These are phyloP conservation scores for Ophiostoma angusticollis DNA, from an alignment of 2,329 filamentous ascomycete genomes.

Conservation along the genomic window DNA sequence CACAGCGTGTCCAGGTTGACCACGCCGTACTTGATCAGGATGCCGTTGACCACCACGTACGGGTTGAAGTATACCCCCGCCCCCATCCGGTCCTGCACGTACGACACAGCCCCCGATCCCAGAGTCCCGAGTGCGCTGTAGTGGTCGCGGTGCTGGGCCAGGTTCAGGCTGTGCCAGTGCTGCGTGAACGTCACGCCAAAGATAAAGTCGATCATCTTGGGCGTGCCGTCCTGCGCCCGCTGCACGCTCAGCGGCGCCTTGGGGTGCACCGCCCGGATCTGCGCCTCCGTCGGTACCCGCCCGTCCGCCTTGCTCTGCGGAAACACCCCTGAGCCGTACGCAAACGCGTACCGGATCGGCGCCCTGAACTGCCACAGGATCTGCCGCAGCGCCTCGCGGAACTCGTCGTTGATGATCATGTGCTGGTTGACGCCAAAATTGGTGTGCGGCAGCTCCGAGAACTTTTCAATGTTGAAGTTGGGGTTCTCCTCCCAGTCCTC, in stretches of 20 bases:
- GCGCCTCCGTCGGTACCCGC: constrained; percentile 39
- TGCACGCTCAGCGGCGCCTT: constrained; percentile 68
- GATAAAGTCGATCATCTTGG: constrained; percentile 98
- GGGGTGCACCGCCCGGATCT: constrained; percentile 58
- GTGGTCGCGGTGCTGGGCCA: constrained; percentile 78
- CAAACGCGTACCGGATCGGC: constrained; percentile 91
- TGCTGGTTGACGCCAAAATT: constrained; percentile 93
- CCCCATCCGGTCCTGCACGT: constrained; percentile 76
- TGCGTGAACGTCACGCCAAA: constrained; percentile 90
- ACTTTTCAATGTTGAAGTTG: constrained; percentile 57
- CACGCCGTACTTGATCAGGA: constrained; percentile 94
- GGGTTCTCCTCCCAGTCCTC: constrained; percentile 64
- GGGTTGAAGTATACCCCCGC: constrained; percentile 98
- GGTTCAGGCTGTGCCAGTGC: constrained; percentile 92
- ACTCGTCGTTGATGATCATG: constrained; percentile 89
- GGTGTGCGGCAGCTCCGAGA: constrained; percentile 61
- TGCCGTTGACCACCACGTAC: constrained; percentile 86
- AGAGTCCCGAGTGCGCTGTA: constrained; percentile 77
- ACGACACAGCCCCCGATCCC: constrained; percentile 73
- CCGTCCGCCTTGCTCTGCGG: constrained; percentile 51
- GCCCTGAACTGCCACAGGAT: constrained; percentile 86
- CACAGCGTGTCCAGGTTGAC: constrained; percentile 88
- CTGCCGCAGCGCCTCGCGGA: constrained; percentile 78
- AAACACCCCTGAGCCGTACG: constrained; percentile 95
- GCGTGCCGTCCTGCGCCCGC: constrained; percentile 73